These are phyloP conservation scores for Xylaria sp. DNA, from an alignment of 2,329 filamentous ascomycete genomes.

Conservation along the genomic window DNA sequence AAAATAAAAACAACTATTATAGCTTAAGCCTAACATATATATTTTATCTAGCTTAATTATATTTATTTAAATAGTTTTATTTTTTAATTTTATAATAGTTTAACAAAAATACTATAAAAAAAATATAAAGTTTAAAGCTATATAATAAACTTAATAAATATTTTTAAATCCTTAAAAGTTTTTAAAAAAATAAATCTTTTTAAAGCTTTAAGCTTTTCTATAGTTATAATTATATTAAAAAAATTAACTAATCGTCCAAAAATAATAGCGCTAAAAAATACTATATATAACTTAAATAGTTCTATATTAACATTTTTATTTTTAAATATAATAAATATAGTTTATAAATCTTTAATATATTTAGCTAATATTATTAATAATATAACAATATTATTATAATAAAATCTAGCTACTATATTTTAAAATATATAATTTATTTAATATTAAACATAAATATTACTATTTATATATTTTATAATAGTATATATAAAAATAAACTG, in stretches of 20 bases:
- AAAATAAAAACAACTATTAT: background rate
- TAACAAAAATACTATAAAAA: background rate
- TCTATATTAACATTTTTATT: background rate
- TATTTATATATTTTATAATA: slow-evolving; percentile 16
- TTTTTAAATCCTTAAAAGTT: background rate
- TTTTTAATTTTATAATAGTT: slow-evolving; percentile 3
- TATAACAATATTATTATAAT: slow-evolving; percentile 12
- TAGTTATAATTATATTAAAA: background rate
- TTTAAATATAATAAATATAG: background rate
- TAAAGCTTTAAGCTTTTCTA: background rate
- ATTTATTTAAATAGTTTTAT: background rate
- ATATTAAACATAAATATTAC: background rate
- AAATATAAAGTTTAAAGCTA: background rate
- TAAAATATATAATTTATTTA: slow-evolving; percentile 8
- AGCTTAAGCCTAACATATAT: background rate
- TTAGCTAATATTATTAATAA: background rate
- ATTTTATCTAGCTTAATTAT: background rate
- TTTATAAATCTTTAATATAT: slow-evolving; percentile 1
- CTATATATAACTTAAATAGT: background rate
- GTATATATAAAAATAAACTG: background rate
- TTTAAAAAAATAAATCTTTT: background rate
- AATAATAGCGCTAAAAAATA: background rate
- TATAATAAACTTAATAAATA: slow-evolving; percentile 3
- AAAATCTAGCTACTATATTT: background rate
- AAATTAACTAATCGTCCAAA: background rate